Percentiles rank a stretch among this genome's conserved stretches.
Conservation (phyloP, 495 filamentous ascomycete species). For the Neurospora hispaniola region DNA sequence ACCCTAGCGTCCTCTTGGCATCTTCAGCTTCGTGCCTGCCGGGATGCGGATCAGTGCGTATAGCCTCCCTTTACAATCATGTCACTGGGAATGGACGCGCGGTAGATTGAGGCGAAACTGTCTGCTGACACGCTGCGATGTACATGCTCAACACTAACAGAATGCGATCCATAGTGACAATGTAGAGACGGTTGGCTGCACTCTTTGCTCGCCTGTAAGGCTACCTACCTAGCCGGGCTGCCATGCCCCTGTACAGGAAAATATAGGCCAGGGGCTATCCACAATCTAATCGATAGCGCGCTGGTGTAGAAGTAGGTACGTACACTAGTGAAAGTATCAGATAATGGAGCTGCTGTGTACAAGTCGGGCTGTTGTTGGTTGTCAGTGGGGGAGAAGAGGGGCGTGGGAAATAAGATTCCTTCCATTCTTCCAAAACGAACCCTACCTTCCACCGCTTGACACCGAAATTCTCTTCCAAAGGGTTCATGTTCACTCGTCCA, state of each 20-base stretch:
- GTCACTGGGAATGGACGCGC: background rate
- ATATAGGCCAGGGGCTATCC: background rate
- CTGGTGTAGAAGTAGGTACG: background rate
- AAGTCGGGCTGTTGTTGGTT: background rate
- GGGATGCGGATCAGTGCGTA: background rate
- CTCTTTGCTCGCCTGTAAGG: background rate
- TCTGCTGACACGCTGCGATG: background rate
- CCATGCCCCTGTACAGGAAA: background rate
- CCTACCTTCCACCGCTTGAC: background rate
- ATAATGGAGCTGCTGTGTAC: background rate
- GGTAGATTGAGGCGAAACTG: background rate
- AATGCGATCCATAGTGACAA: background rate
- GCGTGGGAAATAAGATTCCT: background rate
- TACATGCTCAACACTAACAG: background rate
- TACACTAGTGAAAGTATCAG: background rate
- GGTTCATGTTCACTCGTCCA: background rate
- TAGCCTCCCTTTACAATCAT: background rate
- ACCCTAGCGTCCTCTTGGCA: background rate
- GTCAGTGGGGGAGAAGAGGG: background rate
- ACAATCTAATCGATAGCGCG: background rate
- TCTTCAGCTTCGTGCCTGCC: background rate
- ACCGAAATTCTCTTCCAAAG: constrained; percentile 12
- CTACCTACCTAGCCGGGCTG: background rate
- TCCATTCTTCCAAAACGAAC: background rate
- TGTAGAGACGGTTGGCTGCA: background rate